phyloP scores from a whole-genome alignment of 345 rosid genomes.

The Gynandropsis gynandra region DNA sequence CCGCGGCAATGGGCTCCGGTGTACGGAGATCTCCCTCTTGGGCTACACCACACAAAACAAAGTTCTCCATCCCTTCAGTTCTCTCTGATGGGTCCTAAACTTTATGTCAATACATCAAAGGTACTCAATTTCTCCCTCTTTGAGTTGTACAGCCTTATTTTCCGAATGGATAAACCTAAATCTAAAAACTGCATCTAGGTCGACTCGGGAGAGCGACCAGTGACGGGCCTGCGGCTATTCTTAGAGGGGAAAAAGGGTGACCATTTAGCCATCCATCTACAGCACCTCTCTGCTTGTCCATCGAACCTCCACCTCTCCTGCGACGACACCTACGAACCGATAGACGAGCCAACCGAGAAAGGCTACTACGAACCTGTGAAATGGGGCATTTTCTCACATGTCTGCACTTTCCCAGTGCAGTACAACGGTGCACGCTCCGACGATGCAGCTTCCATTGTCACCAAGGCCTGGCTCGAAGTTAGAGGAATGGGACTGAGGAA shows the following conservation, averaged over 20 bases:
- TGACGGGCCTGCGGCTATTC: constrained; percentile 81
- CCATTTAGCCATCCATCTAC: constrained; percentile 84
- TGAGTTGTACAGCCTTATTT: background rate
- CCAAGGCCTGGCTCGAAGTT: constrained; percentile 92
- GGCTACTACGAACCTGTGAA: constrained; percentile 81
- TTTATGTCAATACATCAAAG: constrained; percentile 64
- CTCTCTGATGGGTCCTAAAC: constrained; percentile 86
- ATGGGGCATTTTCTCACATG: constrained; percentile 91
- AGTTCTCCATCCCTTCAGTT: constrained; percentile 74
- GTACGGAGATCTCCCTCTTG: constrained; percentile 85
- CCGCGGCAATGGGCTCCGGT: constrained; percentile 98
- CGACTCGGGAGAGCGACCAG: constrained; percentile 72
- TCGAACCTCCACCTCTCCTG: constrained; percentile 49
- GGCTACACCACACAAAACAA: constrained; percentile 57
- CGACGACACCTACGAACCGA: constrained; percentile 45
- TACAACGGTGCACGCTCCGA: constrained; percentile 50
- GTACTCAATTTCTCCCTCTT: constrained; percentile 27
- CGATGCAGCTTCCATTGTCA: constrained; percentile 66
- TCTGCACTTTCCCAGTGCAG: constrained; percentile 82
- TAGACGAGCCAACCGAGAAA: constrained; percentile 38
- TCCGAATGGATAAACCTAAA: background rate
- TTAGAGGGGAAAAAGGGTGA: constrained; percentile 87
- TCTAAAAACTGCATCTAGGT: constrained; percentile 37
- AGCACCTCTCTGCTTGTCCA: constrained; percentile 73
- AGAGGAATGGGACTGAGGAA: constrained; percentile 74